Conservation (phyloP, 2,329 filamentous ascomycete species). For the Scytalidium sp. region DNA sequence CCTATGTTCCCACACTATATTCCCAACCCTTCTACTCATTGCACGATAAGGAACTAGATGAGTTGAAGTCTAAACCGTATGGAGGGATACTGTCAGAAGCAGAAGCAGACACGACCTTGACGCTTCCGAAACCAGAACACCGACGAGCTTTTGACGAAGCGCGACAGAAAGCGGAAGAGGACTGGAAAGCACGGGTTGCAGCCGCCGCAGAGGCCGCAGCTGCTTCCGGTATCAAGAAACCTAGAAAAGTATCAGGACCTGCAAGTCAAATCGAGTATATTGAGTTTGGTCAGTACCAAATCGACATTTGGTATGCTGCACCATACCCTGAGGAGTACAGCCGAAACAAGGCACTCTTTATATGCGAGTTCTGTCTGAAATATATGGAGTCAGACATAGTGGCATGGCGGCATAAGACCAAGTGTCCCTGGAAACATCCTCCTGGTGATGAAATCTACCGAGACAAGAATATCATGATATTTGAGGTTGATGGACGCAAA, state of each 20-base stretch:
- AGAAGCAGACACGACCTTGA: conserved; percentile 89
- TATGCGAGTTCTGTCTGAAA: conserved; percentile 98
- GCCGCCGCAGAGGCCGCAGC: conserved; percentile 65
- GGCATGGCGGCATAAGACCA: conserved; percentile 94
- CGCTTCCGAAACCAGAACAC: conserved; percentile 76
- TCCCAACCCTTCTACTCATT: conserved; percentile 84
- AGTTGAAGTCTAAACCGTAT: conserved; percentile 89
- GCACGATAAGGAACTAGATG: conserved; percentile 83
- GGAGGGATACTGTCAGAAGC: conserved; percentile 86
- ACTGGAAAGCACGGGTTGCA: conserved; percentile 73
- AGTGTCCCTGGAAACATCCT: conserved; percentile 94
- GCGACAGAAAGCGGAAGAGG: conserved; percentile 85
- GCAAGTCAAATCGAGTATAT: conserved; percentile 98
- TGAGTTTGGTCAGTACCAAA: conserved; percentile 95
- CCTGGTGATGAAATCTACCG: conserved; percentile 98
- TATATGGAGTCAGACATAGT: conserved; percentile 99
- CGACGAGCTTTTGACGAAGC: conserved; percentile 86
- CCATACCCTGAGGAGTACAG: conserved; percentile 99
- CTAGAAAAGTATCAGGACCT: conserved; percentile 75
- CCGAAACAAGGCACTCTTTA: conserved; percentile 93
- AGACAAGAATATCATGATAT: conserved; percentile 86
- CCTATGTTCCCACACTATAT: conserved; percentile 42
- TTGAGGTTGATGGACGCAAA: conserved; percentile 95
- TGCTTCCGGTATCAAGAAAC: conserved; percentile 59
- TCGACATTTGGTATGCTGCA: conserved; percentile 98